These are phyloP conservation scores for Zygosaccharomyces sapae DNA, from an alignment of 1,139 yeast genomes.

Conservation along the genomic window DNA sequence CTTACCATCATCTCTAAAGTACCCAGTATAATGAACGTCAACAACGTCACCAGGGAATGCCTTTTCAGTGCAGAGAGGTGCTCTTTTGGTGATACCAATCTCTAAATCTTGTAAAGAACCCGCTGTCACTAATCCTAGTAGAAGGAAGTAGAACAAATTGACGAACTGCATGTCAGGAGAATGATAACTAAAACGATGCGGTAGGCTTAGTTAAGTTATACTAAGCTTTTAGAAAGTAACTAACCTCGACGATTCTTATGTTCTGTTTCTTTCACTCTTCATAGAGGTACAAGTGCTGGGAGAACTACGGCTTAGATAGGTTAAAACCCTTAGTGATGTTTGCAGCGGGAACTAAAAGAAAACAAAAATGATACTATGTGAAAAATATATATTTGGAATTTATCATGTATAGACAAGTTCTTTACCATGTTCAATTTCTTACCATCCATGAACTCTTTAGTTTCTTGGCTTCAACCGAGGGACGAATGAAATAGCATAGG, in stretches of 20 bases:
- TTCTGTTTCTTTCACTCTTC: background rate
- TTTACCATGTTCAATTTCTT: conserved; percentile 17
- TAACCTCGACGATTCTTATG: background rate
- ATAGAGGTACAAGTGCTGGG: background rate
- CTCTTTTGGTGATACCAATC: conserved; percentile 44
- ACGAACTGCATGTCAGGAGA: conserved; percentile 3
- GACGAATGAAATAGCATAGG: conserved; percentile 48
- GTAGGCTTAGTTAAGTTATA: background rate
- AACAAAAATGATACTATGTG: background rate
- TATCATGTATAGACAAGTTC: conserved; percentile 1
- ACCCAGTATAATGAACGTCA: conserved; percentile 72
- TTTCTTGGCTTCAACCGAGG: conserved; percentile 54
- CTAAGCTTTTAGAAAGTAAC: background rate
- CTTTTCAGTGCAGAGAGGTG: conserved; percentile 53
- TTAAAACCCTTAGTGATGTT: background rate
- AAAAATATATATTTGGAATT: background rate
- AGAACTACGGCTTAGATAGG: background rate
- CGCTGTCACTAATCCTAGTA: conserved; percentile 19
- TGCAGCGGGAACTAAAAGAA: background rate
- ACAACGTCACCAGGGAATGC: conserved; percentile 62
- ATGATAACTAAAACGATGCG: background rate
- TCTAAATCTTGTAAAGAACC: conserved; percentile 27
- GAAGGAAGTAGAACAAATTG: conserved; percentile 7
- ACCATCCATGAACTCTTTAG: conserved; percentile 40
- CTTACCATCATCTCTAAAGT: conserved; percentile 55